Evolutionary conservation across 371 early-diverging fungal genomes (phyloP), one percentile per base, ranked within the genome.

Genomic region (Mortierella sp.): DNA sequence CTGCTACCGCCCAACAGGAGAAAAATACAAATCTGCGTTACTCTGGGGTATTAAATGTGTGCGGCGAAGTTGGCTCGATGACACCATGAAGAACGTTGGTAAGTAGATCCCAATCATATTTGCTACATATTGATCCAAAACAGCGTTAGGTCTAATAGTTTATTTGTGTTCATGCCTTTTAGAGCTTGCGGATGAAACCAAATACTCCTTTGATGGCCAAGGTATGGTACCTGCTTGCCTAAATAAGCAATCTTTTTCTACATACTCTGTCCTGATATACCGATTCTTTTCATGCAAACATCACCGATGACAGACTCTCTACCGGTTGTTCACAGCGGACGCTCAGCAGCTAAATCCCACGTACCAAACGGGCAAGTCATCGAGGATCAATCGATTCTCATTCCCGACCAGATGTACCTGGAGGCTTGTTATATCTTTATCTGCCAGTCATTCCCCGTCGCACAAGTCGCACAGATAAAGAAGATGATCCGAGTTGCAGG

Each of bases 21-120:
- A 39, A 24, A 72, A 72, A 34, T 72, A 66, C 51, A 62, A 21
- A 14, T 62, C 73, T 9, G 73, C 73, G 1, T 5, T 66, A 7
- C 48, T 43, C 9, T 72, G 73, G 73, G 67, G 67, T 0, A 50
- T 67, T 24, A 44, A 58, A 2, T 72, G 73, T 27, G 67, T 72
- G 0, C 47, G 63, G 3, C n/a, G 32, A 12, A 32, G 54, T 17
- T 66, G 73, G 73, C 39, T 72, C 30, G 39, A 17, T 19, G 61
- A 60, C 14, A 60, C 65, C 3, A 30, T 64, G 23, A n/a, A 39
- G 15, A 56, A 11, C 1, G 34, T 63, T 2, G 60, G 72, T 72
- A 72, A 60, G 51, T n/a, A n/a, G n/a, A n/a, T n/a, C n/a, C n/a
- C n/a, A 49, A 17, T 8, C 8, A 3, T 30, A 24, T 26, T 6